Conservation (phyloP, 2,329 filamentous ascomycete species). For the Chaetomiaceae sp. region DNA sequence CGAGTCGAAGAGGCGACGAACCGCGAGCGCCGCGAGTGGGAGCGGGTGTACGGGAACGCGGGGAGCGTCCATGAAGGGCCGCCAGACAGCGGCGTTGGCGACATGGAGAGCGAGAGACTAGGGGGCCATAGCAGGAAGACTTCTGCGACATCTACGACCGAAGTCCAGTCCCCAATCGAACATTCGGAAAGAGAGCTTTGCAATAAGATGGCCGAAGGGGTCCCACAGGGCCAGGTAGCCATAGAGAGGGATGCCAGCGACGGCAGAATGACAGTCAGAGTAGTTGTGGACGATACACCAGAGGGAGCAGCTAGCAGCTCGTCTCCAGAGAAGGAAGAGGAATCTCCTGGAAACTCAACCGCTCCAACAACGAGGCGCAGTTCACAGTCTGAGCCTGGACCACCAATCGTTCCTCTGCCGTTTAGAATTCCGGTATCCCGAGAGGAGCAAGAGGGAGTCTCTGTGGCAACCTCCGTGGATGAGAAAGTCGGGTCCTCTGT, state of each 20-base stretch:
- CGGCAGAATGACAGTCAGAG: conserved; percentile 49
- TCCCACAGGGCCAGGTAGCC: conserved; percentile 39
- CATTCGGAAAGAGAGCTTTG: conserved; percentile 31
- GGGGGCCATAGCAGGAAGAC: conserved; percentile 31
- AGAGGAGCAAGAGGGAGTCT: conserved; percentile 55
- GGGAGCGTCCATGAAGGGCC: conserved; percentile 32
- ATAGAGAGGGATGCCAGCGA: conserved; percentile 40
- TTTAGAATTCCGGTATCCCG: conserved; percentile 54
- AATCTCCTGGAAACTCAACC: background rate
- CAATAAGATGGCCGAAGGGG: conserved; percentile 31
- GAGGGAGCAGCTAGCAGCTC: conserved; percentile 25
- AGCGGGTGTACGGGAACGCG: conserved; percentile 67
- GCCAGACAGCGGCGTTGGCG: conserved; percentile 47
- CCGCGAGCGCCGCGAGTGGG: conserved; percentile 67
- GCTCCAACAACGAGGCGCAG: conserved; percentile 28
- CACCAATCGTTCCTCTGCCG: conserved; percentile 59
- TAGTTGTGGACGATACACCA: conserved; percentile 46
- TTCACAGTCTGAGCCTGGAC: conserved; percentile 28
- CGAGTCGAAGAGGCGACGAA: conserved; percentile 59
- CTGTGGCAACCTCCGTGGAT: conserved; percentile 60
- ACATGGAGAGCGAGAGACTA: conserved; percentile 45
- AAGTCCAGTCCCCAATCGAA: too few species aligned
- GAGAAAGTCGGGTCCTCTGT: conserved; percentile 56
- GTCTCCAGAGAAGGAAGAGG: background rate
- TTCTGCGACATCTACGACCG: conserved; percentile 29